Percentiles rank a stretch among this genome's conserved stretches.
Conservation (phyloP, 768 basidiomycete species). For the Suillus placidus region DNA sequence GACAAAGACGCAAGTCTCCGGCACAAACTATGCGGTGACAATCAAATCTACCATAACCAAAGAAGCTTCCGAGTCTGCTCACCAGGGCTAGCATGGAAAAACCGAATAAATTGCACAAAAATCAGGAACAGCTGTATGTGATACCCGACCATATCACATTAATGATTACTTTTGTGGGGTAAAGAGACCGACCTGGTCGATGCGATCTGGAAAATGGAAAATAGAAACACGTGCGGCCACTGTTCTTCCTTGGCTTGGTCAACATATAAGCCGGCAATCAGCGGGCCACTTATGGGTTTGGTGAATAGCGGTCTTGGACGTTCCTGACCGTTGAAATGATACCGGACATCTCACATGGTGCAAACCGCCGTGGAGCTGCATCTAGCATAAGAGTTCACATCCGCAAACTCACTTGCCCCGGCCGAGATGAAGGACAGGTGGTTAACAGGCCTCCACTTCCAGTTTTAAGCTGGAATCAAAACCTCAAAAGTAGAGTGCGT, state of each 20-base stretch:
- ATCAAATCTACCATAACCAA: background rate
- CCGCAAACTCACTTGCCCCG: background rate
- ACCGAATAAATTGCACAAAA: background rate
- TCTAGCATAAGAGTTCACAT: background rate
- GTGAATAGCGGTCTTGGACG: background rate
- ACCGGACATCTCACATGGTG: background rate
- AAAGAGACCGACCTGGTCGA: background rate
- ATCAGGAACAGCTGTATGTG: background rate
- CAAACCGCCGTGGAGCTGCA: background rate
- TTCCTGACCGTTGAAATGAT: background rate
- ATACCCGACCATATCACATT: background rate
- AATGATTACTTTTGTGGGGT: constrained; percentile 1
- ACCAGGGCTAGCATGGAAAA: background rate
- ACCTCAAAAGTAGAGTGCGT: background rate
- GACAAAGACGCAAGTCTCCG: no score
- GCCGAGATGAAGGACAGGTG: background rate
- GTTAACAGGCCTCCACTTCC: background rate
- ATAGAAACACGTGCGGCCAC: background rate
- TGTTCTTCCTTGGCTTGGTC: background rate
- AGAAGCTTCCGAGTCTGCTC: background rate
- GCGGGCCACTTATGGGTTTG: background rate
- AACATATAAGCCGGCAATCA: background rate
- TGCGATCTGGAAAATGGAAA: background rate
- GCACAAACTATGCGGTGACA: background rate
- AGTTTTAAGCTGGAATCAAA: background rate